Conservation (phyloP, 768 basidiomycete species). For the Auricularia sp. region DNA sequence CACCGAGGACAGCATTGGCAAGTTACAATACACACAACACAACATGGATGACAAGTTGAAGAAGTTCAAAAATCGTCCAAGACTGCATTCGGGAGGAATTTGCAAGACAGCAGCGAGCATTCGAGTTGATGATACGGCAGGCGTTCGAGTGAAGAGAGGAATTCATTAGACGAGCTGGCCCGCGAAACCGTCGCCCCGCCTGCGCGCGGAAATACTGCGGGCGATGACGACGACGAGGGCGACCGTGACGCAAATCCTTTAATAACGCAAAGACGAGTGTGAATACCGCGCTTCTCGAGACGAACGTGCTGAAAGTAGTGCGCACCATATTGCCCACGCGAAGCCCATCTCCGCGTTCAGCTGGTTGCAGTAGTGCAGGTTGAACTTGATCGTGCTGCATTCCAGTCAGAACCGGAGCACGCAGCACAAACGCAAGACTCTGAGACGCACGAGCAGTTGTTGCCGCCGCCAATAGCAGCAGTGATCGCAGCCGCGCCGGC, state of each 20-base stretch:
- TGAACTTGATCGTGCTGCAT: conserved; percentile 33
- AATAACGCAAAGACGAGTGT: not conserved
- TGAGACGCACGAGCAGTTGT: conserved; percentile 52
- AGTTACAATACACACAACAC: too few relatives aligned
- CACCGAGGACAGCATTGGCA: too few relatives aligned
- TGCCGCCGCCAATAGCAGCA: conserved; percentile 50
- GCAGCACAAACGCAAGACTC: not conserved
- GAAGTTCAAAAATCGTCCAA: too few relatives aligned
- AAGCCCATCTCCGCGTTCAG: conserved; percentile 58
- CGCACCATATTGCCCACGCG: conserved; percentile 66
- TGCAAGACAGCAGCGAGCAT: too few relatives aligned
- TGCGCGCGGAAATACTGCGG: conserved; percentile 48
- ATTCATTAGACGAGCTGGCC: conserved; percentile 46
- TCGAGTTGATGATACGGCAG: too few relatives aligned
- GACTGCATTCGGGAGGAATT: too few relatives aligned
- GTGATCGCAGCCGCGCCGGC: conserved; percentile 67
- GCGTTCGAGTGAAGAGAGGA: too few relatives aligned
- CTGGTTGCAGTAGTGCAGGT: conserved; percentile 54
- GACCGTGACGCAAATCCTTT: conserved; percentile 57
- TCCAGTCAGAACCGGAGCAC: not conserved
- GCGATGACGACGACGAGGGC: conserved; percentile 47
- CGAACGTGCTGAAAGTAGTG: not conserved
- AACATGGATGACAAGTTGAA: too few relatives aligned
- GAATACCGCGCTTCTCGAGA: not conserved
- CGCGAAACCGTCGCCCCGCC: conserved; percentile 57